These are phyloP conservation scores for Diaporthe nobilis DNA, from an alignment of 2,329 filamentous ascomycete species.

Conservation along the genomic window DNA sequence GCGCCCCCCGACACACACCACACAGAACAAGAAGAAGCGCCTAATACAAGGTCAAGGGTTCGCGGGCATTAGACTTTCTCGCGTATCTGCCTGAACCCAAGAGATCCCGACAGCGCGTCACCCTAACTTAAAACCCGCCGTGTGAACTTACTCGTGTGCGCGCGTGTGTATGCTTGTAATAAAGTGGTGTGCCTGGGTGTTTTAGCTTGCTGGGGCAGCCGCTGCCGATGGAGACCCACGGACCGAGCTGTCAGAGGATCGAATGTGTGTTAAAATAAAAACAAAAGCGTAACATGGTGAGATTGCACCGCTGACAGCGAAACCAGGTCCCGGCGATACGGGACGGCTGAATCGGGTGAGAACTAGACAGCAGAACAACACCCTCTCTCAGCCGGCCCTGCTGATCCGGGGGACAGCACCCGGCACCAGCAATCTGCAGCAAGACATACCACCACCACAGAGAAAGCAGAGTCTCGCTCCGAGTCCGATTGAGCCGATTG, in stretches of 20 bases:
- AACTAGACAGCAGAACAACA: neutral
- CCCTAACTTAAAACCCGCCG: constrained; percentile 38
- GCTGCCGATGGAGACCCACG: constrained; percentile 21
- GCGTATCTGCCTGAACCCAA: constrained; percentile 33
- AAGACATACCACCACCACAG: neutral
- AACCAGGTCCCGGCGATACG: neutral
- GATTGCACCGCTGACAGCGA: neutral
- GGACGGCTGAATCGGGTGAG: neutral
- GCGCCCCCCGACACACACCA: neutral
- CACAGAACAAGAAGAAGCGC: neutral
- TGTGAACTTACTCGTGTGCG: constrained; percentile 26
- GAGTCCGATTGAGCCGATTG: neutral
- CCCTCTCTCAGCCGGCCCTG: neutral
- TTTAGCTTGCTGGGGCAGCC: constrained; percentile 5
- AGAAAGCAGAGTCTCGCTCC: neutral
- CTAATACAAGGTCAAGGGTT: constrained; percentile 27
- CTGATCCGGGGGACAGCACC: neutral
- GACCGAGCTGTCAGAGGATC: constrained; percentile 2
- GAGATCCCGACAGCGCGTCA: constrained; percentile 38
- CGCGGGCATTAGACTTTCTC: constrained; percentile 31
- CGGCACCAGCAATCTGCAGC: constrained; percentile 10
- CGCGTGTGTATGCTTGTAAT: neutral
- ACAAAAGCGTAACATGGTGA: neutral
- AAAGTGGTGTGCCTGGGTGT: constrained; percentile 5
- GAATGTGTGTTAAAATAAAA: neutral